Evolutionary conservation across 78 protist species (phyloP).

Genomic region (Acrasis kona): DNA sequence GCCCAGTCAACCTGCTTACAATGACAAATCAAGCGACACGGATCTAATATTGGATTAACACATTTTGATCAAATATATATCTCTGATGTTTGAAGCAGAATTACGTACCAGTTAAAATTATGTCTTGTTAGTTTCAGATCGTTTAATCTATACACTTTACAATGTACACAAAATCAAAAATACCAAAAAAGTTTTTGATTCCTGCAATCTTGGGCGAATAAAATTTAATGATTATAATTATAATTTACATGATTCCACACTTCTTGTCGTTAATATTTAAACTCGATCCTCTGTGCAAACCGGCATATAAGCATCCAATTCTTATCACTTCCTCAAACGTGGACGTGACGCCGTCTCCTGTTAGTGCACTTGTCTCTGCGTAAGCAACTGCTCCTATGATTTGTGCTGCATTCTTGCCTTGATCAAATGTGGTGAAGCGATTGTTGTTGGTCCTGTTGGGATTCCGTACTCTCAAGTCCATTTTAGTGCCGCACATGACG

Average conservation of each 20-base stretch:
- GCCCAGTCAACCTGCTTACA: too few relatives aligned
- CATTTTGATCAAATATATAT: too few relatives aligned
- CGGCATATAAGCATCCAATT: background rate
- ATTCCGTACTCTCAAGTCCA: conserved; percentile 59
- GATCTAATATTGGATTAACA: too few relatives aligned
- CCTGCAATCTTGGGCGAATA: too few relatives aligned
- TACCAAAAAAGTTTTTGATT: too few relatives aligned
- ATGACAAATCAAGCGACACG: too few relatives aligned
- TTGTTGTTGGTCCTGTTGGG: background rate
- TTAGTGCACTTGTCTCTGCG: conserved; percentile 39
- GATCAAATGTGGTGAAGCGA: conserved; percentile 15
- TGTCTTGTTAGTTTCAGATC: too few relatives aligned
- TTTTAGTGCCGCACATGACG: conserved; percentile 73
- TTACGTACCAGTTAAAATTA: too few relatives aligned
- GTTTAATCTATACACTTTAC: too few relatives aligned
- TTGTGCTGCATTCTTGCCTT: conserved; percentile 25
- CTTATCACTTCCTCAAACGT: background rate
- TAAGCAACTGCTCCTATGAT: conserved; percentile 55
- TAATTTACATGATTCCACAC: background rate
- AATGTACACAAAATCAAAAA: too few relatives aligned
- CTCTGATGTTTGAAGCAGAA: too few relatives aligned
- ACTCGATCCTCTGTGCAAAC: background rate
- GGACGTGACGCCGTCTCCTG: background rate
- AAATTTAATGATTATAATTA: too few relatives aligned
- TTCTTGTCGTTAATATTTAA: background rate